Percentiles rank a stretch among this genome's conserved stretches.
phyloP scores from a whole-genome alignment of 2,329 filamentous ascomycete species.

The Aspergillus spinulosporus region DNA sequence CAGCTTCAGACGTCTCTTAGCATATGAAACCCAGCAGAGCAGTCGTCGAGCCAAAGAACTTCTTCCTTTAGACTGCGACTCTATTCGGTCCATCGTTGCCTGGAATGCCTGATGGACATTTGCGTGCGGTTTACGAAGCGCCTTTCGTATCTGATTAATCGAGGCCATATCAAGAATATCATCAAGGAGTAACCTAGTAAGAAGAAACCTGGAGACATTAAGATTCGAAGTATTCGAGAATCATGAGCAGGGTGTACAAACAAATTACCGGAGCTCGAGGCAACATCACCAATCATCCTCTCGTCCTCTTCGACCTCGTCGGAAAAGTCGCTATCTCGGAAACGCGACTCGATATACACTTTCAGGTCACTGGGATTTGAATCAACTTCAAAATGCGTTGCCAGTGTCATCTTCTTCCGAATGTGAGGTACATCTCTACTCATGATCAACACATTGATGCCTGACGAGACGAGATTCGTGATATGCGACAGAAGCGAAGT shows the following conservation, averaged over 20 bases:
- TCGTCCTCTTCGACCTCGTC: conserved; percentile 1
- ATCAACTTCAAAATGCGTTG: not conserved
- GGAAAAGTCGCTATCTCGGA: conserved; percentile 5
- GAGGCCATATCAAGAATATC: conserved; percentile 1
- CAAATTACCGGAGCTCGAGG: not conserved
- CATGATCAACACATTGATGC: not conserved
- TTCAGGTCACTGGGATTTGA: not conserved
- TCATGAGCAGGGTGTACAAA: not conserved
- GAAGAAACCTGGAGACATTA: not conserved
- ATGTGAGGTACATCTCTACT: conserved; percentile 8
- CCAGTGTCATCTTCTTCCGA: not conserved
- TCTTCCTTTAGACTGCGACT: not conserved
- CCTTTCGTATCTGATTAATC: not conserved
- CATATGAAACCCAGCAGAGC: not conserved
- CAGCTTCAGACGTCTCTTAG: not conserved
- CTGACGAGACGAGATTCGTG: not conserved
- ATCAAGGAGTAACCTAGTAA: conserved; percentile 1
- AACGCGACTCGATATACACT: not conserved
- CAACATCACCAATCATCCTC: not conserved
- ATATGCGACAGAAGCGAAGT: not conserved
- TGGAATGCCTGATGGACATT: not conserved
- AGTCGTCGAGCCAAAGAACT: conserved; percentile 2
- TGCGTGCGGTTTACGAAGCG: not conserved
- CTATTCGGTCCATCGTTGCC: not conserved
- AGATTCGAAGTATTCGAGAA: not conserved